Evolutionary conservation across 2,329 filamentous ascomycete species (phyloP).

Genomic region (Colletotrichum lindemuthianum): DNA sequence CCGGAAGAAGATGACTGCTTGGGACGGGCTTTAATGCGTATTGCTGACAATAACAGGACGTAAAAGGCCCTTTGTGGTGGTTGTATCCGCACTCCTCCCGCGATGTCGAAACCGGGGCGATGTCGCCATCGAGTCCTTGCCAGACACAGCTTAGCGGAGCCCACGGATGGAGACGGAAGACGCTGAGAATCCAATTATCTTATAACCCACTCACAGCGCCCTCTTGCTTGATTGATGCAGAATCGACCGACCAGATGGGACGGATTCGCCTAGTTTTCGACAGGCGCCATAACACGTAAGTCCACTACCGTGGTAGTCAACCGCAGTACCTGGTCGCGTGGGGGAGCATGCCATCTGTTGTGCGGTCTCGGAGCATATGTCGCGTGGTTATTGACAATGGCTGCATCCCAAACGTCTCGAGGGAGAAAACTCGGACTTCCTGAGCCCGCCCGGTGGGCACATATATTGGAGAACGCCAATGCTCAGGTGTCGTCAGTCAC

Average conservation of each 20-base stretch:
- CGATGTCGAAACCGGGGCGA: conserved; percentile 38
- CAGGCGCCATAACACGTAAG: conserved; percentile 17
- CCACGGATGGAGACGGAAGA: conserved; percentile 21
- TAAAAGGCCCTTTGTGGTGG: conserved; percentile 19
- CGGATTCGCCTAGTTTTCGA: conserved; percentile 1
- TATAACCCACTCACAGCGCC: conserved; percentile 16
- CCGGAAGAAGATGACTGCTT: neutral
- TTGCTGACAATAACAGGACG: conserved; percentile 11
- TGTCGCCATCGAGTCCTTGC: conserved; percentile 42
- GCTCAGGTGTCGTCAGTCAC: conserved; percentile 27
- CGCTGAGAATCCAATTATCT: conserved; percentile 25
- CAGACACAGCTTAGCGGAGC: conserved; percentile 35
- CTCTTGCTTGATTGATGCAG: conserved; percentile 16
- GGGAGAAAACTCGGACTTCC: conserved; percentile 20
- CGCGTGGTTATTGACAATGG: conserved; percentile 3
- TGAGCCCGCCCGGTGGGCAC: neutral
- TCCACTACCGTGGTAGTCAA: neutral
- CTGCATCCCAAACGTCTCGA: no score
- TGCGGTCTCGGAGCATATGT: conserved; percentile 18
- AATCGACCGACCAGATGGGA: conserved; percentile 4
- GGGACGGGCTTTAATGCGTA: conserved; percentile 15
- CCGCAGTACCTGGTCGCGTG: neutral
- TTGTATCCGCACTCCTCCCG: conserved; percentile 29
- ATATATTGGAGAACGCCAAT: conserved; percentile 25
- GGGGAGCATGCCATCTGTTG: conserved; percentile 11